Evolutionary conservation across 495 filamentous ascomycete genomes (phyloP), one percentile per base, ranked within the genome.

Genomic region (Aspergillus panamensis): DNA sequence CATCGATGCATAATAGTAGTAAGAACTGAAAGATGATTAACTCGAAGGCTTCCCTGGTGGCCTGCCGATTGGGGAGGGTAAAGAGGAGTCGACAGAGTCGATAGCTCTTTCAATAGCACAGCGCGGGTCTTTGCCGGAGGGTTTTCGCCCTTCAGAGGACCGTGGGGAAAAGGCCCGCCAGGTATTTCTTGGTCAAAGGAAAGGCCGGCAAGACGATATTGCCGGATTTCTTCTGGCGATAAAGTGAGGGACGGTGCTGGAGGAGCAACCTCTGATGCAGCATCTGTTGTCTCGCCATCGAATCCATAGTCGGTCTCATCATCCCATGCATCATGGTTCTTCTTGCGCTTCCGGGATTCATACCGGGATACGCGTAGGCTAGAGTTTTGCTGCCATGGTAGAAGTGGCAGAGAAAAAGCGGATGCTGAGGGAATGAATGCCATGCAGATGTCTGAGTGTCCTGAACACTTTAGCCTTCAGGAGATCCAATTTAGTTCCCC

Each of bases 1-100:
- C 78, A 85, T 16, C 77, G 76, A 53, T 90, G 85, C 55, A 90
- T 62, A 12, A 89, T 71, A 14, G 83, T 74, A 2, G 81, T 85
- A 51, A 90, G 67, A 5, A 80, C 79, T 12, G 68, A 68, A 3
- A 88, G 63, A 67, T 90, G 87, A n/a, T 78, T 84, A 20, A 81
- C 64, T 42, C 81, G 77, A 35, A 80, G 59, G 37, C 70, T 75
- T 37, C 67, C 66, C 54, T 70, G 63, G 33, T 73, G 61, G 7
- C 67, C 69, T 17, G 67, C 54, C 33, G 72, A 69, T 56, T 72
- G 73, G 37, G 74, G 73, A 16, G 68, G 64, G 48, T 70, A 74
- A 33, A 76, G 57, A 1, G 71, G 72, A 30, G 63, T 54, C 12
- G 71, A 67, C 14, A 78, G 58, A 14, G 62, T 48, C 4, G 72